Evolutionary conservation across 140 eudicot species (phyloP), one percentile per base, ranked within the genome.

Genomic region (Oenanthe javanica): DNA sequence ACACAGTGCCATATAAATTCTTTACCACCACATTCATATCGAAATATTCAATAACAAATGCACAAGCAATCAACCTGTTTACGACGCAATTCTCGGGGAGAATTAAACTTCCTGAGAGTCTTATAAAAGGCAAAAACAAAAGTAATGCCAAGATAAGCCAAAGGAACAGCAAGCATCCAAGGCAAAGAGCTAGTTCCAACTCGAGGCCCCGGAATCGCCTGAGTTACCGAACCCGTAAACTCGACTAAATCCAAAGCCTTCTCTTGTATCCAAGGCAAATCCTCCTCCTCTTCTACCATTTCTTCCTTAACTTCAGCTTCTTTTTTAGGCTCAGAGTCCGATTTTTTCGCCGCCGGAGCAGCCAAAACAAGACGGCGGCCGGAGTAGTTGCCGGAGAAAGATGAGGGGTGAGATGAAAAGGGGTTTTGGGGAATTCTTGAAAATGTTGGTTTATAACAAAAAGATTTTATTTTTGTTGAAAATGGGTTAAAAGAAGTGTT

Each of bases 191-290:
- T 89, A 50, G 38, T 83, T 10, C 97, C 97, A 43, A 95, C 97
- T 25, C 99, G 84, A 13, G 99, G 99, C n/a, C 99, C 99, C 15
- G 97, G 99, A 69, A 95, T 81, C 6, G 99, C 97, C 85, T 95
- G 99, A 1, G 92, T 91, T 31, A 95, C 92, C 0, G 97, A 90
- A 66, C 97, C 99, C 21, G 92, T 95, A 80, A 89, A 95, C 88
- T 95, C 99, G 59, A 92, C 97, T 73, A 89, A 69, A 79, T 95
- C 99, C 86, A 95, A 19, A 16, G 96, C 97, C 83, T 92, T 95
- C 88, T 92, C 99, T 76, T 92, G 97, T 84, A 95, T 90, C 99
- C 99, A 92, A 3, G 97, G 97, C 88, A 95, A 36, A 23, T 92
- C 97, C 80, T 92, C 97, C 86, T 94, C 99, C 48, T 86, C 90